Base-by-base conservation (phyloP, 257 asterid genomes). In the Plantago major region DNA sequence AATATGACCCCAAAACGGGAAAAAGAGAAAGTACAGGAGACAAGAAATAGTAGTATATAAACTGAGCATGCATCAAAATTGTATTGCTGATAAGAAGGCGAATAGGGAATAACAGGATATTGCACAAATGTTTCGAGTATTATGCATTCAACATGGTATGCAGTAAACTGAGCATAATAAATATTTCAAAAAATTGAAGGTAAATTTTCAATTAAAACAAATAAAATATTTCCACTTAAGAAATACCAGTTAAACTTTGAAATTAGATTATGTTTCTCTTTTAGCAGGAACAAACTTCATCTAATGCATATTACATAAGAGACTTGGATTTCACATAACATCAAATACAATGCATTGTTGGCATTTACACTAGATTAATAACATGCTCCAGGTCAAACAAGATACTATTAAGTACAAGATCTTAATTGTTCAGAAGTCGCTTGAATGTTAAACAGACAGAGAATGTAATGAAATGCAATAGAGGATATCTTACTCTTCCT, bases 401-500 rank as follows among this genome's bases (percentile, higher is more conserved):
- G 46, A 4, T 9, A 13, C 6, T 16, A 59, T 51, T 30, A 19
- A 52, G 18, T 33, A 58, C 28, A 42, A 10, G 58, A 42, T 44
- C 13, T 45, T 43, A 15, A 43, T 10, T 42, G 46, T 48, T 37
- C 52, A 49, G 47, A 63, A 16, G 28, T 64, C 16, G 5, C 0
- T 67, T 10, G 18, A 33, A 52, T 17, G 19, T 30, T 40, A 56
- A 53, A 9, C 16, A 55, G 65, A 66, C 28, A n/a, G n/a, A 37
- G 62, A 60, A 61, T 64, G 15, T n/a, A 60, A 38, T 26, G 13
- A 65, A 64, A 50, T 37, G 46, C 17, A 62, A 62, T 11, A 66
- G 67, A 71, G 65, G 50, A 65, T 63, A 71, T 63, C 95, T 74
- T 86, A 92, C 99, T 92, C 99, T 84, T 92, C 99, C 67, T 92